Base-by-base conservation (phyloP, 129 eudicot species). In the Rutidosis leptorrhynchoides region DNA sequence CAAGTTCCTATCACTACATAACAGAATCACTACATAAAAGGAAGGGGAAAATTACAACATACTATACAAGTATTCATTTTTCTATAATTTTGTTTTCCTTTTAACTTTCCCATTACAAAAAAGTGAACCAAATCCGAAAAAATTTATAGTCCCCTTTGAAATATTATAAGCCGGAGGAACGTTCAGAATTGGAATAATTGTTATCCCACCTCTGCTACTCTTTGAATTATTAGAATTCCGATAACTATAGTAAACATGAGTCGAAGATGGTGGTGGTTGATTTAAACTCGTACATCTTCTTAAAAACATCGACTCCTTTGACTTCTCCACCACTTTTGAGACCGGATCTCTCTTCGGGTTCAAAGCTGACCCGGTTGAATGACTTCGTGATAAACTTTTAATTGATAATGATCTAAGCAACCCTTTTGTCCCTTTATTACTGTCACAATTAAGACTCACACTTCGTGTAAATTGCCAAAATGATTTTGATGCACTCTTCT, bases 391-490 rank as follows among this genome's bases (percentile, higher is more conserved):
- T 30, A 86, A 53, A 25, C 79, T 80, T 35, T 75, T 75, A 7
- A 75, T 33, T 42, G 89, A 81, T 46, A 86, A 62, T 7, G 95
- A 82, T 60, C 86, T 68, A 33, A 83, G 69, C 58, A 83, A 65
- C 14, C 95, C 81, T 55, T 75, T 84, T 37, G 79, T 57, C 1
- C 78, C 80, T 7, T 74, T 76, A 11, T 75, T 56, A 29, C 67
- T 82, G 7, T 83, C 97, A 20, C 72, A 79, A 61, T 87, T 85
- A 6, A 83, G 69, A 46, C 97, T 91, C 30, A 72, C 76, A 71
- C 97, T 91, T 62, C 96, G 77, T 32, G 83, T 62, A 46, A 92
- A 92, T 32, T 92, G 85, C 98, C 98, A 92, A 35, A 92, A 92
- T 6, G 90, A 77, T 63, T 75, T 82, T 6, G 74, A 6, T 7